phyloP scores from a whole-genome alignment of 208 protist species.

The Trypanosoma brucei region DNA sequence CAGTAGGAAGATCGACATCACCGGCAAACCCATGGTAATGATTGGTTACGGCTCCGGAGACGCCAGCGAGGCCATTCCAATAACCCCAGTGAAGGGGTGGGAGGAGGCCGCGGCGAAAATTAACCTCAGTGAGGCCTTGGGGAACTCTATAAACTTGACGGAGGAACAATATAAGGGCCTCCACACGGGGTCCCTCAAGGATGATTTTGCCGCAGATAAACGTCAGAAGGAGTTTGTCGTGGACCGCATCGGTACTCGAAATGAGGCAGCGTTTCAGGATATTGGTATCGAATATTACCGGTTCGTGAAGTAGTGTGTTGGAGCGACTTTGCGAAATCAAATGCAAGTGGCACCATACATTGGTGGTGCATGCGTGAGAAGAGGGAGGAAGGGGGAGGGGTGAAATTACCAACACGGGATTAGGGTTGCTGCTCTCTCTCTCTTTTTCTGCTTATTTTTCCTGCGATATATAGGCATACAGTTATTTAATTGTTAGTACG shows the following conservation, averaged over 20 bases:
- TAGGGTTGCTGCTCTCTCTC: too few species aligned
- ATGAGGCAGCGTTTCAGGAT: constrained; percentile 86
- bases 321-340: too few species aligned
- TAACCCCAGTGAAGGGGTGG: constrained; percentile 78
- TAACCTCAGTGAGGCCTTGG: constrained; percentile 65
- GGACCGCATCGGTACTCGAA: constrained; percentile 66
- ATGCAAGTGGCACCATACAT: too few species aligned
- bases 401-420: too few species aligned
- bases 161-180: constrained; percentile 82
- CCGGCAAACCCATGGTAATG: constrained; percentile 84
- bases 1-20: constrained; percentile 74
- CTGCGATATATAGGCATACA: too few species aligned
- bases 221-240: constrained; percentile 82
- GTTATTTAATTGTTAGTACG: too few species aligned
- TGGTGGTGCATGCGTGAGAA: too few species aligned
- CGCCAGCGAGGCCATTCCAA: constrained; percentile 84
- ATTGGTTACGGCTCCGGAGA: constrained; percentile 86
- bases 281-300: constrained; percentile 89
- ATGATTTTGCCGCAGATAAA: constrained; percentile 45
- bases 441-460: too few species aligned
- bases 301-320: constrained; percentile 46
- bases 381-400: too few species aligned
- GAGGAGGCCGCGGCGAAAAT: constrained; percentile 76
- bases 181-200: constrained; percentile 72
- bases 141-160: constrained; percentile 64